Percentiles rank a stretch among this genome's conserved stretches.
Evolutionary conservation across 108 stramenopile genomes (phyloP).

Genomic region (Skeletonema costatum): DNA sequence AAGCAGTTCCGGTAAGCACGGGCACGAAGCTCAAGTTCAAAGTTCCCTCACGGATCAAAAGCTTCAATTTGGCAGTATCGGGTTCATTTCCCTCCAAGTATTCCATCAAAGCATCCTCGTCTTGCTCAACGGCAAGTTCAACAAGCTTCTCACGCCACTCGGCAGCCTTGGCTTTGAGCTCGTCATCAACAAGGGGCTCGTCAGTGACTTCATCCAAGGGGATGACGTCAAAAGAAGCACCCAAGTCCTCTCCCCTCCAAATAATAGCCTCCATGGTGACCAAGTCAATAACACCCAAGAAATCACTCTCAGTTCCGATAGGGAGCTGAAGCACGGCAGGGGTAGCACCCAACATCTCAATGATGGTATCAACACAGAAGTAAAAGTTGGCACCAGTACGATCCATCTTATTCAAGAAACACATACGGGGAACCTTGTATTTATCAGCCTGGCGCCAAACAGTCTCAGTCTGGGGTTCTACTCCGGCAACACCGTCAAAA

Average conservation of each 20-base stretch:
- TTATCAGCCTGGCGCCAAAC: slow-evolving; percentile 99
- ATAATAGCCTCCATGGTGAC: slow-evolving; percentile 96
- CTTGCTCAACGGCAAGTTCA: slow-evolving; percentile 89
- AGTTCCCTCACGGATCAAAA: slow-evolving; percentile 92
- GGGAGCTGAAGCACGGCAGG: slow-evolving; percentile 96
- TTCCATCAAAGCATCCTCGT: slow-evolving; percentile 91
- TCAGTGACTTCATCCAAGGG: slow-evolving; percentile 89
- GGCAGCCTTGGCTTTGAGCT: slow-evolving; percentile 76
- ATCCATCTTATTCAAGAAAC: slow-evolving; percentile 99
- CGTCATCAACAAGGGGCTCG: slow-evolving; percentile 88
- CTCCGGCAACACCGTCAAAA: slow-evolving; percentile 99
- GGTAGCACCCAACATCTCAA: slow-evolving; percentile 90
- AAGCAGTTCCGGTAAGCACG: slow-evolving; percentile 96
- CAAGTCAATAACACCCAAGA: slow-evolving; percentile 96
- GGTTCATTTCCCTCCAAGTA: slow-evolving; percentile 89
- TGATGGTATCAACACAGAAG: slow-evolving; percentile 93
- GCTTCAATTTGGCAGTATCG: slow-evolving; percentile 79
- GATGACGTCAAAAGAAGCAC: slow-evolving; percentile 91
- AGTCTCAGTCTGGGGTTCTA: slow-evolving; percentile 99
- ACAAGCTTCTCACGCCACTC: slow-evolving; percentile 88
- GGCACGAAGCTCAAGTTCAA: slow-evolving; percentile 85
- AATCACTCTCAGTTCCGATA: slow-evolving; percentile 92
- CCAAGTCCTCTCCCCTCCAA: slow-evolving; percentile 97
- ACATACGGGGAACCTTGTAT: slow-evolving; percentile 98
- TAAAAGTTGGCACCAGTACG: slow-evolving; percentile 98